Base-by-base conservation (phyloP, 139 green algal genomes). In the Nannochloris sp. region DNA sequence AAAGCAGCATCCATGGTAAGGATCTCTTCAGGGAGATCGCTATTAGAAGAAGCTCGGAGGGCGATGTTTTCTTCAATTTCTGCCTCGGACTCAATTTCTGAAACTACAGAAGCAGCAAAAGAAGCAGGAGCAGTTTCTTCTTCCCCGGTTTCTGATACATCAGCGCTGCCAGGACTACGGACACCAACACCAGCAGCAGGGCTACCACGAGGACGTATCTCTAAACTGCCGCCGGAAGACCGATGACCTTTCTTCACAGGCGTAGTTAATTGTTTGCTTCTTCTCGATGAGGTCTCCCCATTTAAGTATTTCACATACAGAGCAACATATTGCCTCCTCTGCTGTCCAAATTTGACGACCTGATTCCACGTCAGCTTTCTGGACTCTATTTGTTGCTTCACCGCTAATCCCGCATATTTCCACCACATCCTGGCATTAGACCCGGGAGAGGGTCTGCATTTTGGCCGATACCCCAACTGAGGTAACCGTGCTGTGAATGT, bases 281-380 rank as follows among this genome's bases (percentile, higher is more conserved):
- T 57, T 33, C 47, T 57, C 10, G 19, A n/a, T 25, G 31, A 14
- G 12, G 14, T 29, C 47, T 24, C 23, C 47, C 31, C 33, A 23
- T 30, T 64, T 37, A 92, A 31, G 47, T 59, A 72, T 25, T 71
- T 30, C 10, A 77, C 69, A 58, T 96, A 96, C 10, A 64, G 46
- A 1, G 74, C 66, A 8, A 95, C 68, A 37, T 95, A 95, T 34
- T 67, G 31, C 64, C 72, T 83, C n/a, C 88, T 77, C 48, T 89
- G 61, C 10, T 46, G 15, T 0, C 58, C 53, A 13, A 76, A 70
- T 57, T 68, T 54, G 47, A 65, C 29, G 2, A 87, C 51, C 5
- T 79, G 48, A 2, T 31, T 6, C 84, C 84, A 90, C 19, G 54
- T 77, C 24, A 83, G 55, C 34, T 51, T 39, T 44, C 56, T 71